Conservation (phyloP, 1,284 basidiomycete genomes). For the Rugosomyces carneus region DNA sequence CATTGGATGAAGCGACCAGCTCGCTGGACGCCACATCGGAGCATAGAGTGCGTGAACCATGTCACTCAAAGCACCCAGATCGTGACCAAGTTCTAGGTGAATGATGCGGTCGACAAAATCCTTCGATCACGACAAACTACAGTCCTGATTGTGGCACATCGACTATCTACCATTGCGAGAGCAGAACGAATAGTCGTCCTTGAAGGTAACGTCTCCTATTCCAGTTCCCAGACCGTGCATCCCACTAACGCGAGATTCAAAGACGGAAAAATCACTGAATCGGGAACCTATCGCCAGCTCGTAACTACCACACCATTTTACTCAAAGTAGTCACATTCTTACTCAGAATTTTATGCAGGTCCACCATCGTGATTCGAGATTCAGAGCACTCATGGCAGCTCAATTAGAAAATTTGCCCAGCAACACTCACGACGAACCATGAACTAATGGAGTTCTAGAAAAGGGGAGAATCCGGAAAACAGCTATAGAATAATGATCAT, state of each 20-base stretch:
- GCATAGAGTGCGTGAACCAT: slow-evolving; percentile 43
- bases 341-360: slow-evolving; percentile 37
- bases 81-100: slow-evolving; percentile 50
- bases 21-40: slow-evolving; percentile 90
- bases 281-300: slow-evolving; percentile 78
- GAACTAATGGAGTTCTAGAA: neutral
- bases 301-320: slow-evolving; percentile 30
- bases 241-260: slow-evolving; percentile 2
- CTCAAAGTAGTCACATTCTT: neutral
- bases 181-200: slow-evolving; percentile 85
- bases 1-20: slow-evolving; percentile 80
- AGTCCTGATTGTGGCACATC: slow-evolving; percentile 85
- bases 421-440: slow-evolving; percentile 15
- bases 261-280: slow-evolving; percentile 80
- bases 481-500: neutral
- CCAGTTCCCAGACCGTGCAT: neutral
- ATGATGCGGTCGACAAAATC: slow-evolving; percentile 88
- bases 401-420: slow-evolving; percentile 59
- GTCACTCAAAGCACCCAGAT: slow-evolving; percentile 3
- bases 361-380: slow-evolving; percentile 62
- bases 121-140: slow-evolving; percentile 73
- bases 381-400: slow-evolving; percentile 81
- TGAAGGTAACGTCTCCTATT: slow-evolving; percentile 48
- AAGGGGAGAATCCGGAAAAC: no score
- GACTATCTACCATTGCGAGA: slow-evolving; percentile 78